Conservation (phyloP, 1,284 basidiomycete genomes). For the Sporisorium reilianum region DNA sequence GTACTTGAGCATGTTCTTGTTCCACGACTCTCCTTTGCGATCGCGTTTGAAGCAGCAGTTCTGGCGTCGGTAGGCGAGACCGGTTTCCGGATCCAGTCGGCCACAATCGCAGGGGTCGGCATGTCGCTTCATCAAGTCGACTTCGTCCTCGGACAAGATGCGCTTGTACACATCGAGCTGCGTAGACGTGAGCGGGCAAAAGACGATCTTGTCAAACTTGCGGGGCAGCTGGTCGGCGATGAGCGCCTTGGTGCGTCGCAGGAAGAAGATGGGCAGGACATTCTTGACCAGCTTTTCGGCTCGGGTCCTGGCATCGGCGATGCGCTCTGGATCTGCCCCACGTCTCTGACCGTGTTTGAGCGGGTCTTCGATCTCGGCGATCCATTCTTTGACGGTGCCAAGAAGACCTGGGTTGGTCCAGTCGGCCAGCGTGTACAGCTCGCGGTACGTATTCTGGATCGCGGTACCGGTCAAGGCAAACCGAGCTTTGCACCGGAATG, state of each 20-base stretch:
- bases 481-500: slow-evolving; percentile 75
- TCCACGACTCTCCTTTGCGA: slow-evolving; percentile 73
- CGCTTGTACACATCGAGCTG: slow-evolving; percentile 80
- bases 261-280: slow-evolving; percentile 80
- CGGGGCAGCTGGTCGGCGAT: slow-evolving; percentile 83
- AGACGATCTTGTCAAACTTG: slow-evolving; percentile 87
- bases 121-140: slow-evolving; percentile 78
- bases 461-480: slow-evolving; percentile 84
- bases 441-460: slow-evolving; percentile 86
- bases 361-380: slow-evolving; percentile 66
- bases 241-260: slow-evolving; percentile 83
- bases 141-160: slow-evolving; percentile 75
- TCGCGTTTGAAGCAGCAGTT: slow-evolving; percentile 73
- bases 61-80: slow-evolving; percentile 51
- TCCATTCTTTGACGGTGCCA: slow-evolving; percentile 41
- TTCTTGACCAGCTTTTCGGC: slow-evolving; percentile 74
- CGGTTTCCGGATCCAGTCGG: slow-evolving; percentile 66
- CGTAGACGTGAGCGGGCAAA: slow-evolving; percentile 80
- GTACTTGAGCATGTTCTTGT: slow-evolving; percentile 74
- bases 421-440: slow-evolving; percentile 77
- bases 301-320: slow-evolving; percentile 71
- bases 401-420: slow-evolving; percentile 53
- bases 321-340: slow-evolving; percentile 76
- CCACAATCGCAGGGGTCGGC: slow-evolving; percentile 81
- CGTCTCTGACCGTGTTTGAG: slow-evolving; percentile 76